Percentiles rank a stretch among this genome's conserved stretches.
These are phyloP conservation scores for Colletotrichum endophyticum DNA, from an alignment of 2,329 filamentous ascomycete species.

Conservation along the genomic window DNA sequence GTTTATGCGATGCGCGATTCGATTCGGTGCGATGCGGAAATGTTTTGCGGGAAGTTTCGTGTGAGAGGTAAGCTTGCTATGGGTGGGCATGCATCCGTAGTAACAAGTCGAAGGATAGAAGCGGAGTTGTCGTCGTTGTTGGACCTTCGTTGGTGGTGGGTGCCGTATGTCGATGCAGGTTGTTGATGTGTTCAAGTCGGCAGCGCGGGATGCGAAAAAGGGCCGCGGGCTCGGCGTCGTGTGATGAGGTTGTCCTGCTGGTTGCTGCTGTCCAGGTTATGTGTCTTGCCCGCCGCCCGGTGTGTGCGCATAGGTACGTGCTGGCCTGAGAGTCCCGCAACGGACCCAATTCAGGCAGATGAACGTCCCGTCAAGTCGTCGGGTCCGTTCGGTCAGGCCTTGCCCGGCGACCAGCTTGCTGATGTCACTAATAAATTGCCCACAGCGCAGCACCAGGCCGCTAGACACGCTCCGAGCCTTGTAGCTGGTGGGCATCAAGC, in stretches of 20 bases:
- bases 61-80: not conserved
- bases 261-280: not conserved
- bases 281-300: not conserved
- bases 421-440: conserved; percentile 17
- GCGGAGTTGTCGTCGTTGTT: not conserved
- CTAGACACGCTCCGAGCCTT: not conserved
- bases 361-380: not conserved
- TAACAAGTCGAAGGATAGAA: not conserved
- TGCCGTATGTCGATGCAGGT: not conserved
- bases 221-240: not conserved
- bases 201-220: not conserved
- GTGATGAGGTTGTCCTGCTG: not conserved
- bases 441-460: not conserved
- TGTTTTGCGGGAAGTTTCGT: conserved; percentile 7
- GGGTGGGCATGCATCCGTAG: not conserved
- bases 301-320: not conserved
- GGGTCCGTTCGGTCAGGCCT: not conserved
- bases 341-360: not conserved
- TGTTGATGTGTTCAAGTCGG: not conserved
- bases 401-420: not conserved
- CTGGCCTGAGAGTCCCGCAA: not conserved
- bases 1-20: conserved; percentile 8
- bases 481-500: not conserved
- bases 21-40: not conserved
- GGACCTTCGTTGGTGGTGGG: not conserved